Conservation (phyloP, 202 grass and related monocot genomes). For the Musa balbisiana region DNA sequence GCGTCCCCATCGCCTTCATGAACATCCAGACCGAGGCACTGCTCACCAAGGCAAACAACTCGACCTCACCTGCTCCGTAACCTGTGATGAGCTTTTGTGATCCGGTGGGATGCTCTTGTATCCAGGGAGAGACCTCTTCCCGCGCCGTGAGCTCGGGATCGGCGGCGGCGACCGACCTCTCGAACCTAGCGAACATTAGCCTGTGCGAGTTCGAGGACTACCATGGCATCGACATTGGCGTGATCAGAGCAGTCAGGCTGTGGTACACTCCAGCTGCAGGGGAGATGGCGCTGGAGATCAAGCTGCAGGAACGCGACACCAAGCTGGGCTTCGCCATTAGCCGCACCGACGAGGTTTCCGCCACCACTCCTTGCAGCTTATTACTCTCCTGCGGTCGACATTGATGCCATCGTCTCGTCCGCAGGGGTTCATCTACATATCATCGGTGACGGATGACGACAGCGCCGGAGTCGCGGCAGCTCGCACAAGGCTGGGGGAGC, state of each 20-base stretch:
- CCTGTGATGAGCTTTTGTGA: too few relatives aligned
- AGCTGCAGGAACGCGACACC: slow-evolving; percentile 3
- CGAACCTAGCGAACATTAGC: not conserved
- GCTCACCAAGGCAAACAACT: not conserved
- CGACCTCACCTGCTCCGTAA: too few relatives aligned
- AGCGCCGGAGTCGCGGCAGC: not conserved
- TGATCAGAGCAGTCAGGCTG: not conserved
- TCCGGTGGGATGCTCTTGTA: not conserved
- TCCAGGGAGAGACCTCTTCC: not conserved
- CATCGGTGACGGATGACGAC: not conserved
- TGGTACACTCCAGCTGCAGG: slow-evolving; percentile 1
- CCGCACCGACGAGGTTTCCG: not conserved
- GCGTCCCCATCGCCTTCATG: slow-evolving; percentile 3
- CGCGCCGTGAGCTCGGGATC: not conserved
- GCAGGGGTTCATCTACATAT: slow-evolving; percentile 8
- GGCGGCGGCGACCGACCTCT: not conserved
- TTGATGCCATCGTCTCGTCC: not conserved
- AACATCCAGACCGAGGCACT: slow-evolving; percentile 5
- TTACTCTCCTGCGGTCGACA: not conserved
- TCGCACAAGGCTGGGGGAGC: not conserved
- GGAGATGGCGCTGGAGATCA: slow-evolving; percentile 1
- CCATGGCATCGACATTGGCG: slow-evolving; percentile 3
- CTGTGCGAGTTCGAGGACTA: slow-evolving; percentile 3
- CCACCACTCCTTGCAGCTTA: not conserved
- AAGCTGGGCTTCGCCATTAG: slow-evolving; percentile 6